Conservation (phyloP, 768 basidiomycete species). For the Tylopilus sp. region DNA sequence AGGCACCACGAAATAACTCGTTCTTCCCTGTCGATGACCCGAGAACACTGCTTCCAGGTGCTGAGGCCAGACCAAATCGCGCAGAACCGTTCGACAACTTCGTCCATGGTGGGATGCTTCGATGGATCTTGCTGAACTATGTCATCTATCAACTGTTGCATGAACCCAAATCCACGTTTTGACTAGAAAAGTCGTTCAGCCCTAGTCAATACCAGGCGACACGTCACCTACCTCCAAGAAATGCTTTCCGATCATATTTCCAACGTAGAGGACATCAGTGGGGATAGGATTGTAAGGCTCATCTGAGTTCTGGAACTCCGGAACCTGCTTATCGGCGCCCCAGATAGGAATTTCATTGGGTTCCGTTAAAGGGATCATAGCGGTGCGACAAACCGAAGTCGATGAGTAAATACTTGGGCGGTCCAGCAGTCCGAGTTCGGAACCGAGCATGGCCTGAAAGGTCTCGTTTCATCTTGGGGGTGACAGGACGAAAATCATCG, state of each 20-base stretch:
- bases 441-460: neutral
- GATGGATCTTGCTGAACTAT: constrained; percentile 38
- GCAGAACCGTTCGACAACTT: neutral
- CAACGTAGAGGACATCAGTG: neutral
- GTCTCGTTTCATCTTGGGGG: neutral
- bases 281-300: neutral
- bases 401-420: neutral
- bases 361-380: neutral
- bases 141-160: constrained; percentile 32
- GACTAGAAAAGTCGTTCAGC: no score
- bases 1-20: neutral
- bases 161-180: constrained; percentile 18
- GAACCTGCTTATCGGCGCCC: neutral
- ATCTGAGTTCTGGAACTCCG: neutral
- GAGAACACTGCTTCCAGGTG: neutral
- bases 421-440: neutral
- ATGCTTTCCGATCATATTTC: neutral
- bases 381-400: neutral
- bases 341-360: no score
- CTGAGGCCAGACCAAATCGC: neutral
- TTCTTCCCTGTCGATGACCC: neutral
- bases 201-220: no score
- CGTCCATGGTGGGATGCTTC: neutral
- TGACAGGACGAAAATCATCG: neutral
- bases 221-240: neutral